Conservation (phyloP, 441 rosid species). For the Macaranga tanarius region DNA sequence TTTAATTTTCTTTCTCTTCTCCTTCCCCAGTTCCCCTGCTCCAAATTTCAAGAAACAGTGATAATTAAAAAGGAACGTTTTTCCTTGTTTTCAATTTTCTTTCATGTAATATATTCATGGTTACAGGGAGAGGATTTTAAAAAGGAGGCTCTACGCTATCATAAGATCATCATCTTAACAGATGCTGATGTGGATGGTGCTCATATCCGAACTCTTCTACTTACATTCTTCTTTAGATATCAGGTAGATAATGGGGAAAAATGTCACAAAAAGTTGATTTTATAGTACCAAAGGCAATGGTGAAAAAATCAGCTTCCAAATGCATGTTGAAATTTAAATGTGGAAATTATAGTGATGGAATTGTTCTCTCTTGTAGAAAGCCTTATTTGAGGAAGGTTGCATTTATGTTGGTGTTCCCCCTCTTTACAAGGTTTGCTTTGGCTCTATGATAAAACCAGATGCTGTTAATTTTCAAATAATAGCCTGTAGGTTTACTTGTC, state of each 20-base stretch:
- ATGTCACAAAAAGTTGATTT: neutral
- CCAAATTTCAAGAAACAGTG: neutral
- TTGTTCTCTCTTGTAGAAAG: slow-evolving; percentile 54
- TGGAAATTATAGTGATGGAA: slow-evolving; percentile 23
- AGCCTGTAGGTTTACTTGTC: neutral
- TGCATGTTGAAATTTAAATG: slow-evolving; percentile 5
- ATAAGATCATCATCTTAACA: slow-evolving; percentile 88
- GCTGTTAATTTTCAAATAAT: slow-evolving; percentile 15
- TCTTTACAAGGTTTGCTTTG: slow-evolving; percentile 71
- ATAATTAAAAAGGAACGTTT: neutral
- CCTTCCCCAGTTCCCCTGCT: neutral
- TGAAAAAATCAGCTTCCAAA: neutral
- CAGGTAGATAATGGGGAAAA: slow-evolving; percentile 53
- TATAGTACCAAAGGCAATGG: neutral
- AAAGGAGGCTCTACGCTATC: slow-evolving; percentile 84
- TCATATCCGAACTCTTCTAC: slow-evolving; percentile 85
- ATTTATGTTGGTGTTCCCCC: slow-evolving; percentile 98
- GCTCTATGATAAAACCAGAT: slow-evolving; percentile 10
- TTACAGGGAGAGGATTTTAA: slow-evolving; percentile 89
- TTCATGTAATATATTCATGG: slow-evolving; percentile 19
- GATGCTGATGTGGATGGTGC: slow-evolving; percentile 99
- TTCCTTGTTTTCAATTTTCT: neutral
- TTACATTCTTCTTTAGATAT: slow-evolving; percentile 93
- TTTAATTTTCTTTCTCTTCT: slow-evolving; percentile 2
- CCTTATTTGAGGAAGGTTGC: slow-evolving; percentile 85